Evolutionary conservation across 495 filamentous ascomycete genomes (phyloP), one percentile per base, ranked within the genome.

Genomic region (Neohortaea acidophila): DNA sequence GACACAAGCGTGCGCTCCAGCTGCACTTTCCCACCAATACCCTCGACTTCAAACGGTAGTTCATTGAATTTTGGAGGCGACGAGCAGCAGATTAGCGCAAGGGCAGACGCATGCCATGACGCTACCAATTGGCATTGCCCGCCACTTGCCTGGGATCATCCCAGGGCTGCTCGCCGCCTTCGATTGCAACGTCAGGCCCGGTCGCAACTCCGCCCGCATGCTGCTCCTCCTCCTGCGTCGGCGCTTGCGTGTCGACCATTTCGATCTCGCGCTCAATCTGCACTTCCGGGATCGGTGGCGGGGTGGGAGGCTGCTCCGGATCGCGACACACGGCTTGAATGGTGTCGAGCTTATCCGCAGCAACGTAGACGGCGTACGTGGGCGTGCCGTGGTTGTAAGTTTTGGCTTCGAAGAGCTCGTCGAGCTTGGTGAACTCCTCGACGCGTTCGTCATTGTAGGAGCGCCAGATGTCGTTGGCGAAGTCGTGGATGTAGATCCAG

Each of bases 401-500:
- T 21, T 25, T 31, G 36, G 41, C 46, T 15, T 41, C 36, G 54
- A 91, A 79, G 33, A 94, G 76, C 3, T 35, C 25, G 3, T 48
- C 22, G n/a, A 52, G 18, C 41, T 60, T 49, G 51, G 72, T 72
- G 49, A 81, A 70, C 43, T 79, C 72, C 0, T 73, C 75, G 20
- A 97, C 85, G 15, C 66, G 64, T 19, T 76, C 76, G 52, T 97
- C 89, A 55, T 97, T 96, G 65, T 94, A 97, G 51, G 81, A 83
- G 34, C 83, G 78, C 84, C 89, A 97, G 31, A 86, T 59, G 13
- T 77, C 64, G 24, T 69, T 66, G 38, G 73, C 65, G 55, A 91
- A 92, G 57, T 96, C 89, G 53, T 74, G 78, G 49, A 97, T 92
- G 67, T 85, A 94, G 41, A 94, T 84, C 73, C 82, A 99, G 62